Evolutionary conservation across 768 basidiomycete species (phyloP), one percentile per base, ranked within the genome.

Genomic region (Mycena maculata): DNA sequence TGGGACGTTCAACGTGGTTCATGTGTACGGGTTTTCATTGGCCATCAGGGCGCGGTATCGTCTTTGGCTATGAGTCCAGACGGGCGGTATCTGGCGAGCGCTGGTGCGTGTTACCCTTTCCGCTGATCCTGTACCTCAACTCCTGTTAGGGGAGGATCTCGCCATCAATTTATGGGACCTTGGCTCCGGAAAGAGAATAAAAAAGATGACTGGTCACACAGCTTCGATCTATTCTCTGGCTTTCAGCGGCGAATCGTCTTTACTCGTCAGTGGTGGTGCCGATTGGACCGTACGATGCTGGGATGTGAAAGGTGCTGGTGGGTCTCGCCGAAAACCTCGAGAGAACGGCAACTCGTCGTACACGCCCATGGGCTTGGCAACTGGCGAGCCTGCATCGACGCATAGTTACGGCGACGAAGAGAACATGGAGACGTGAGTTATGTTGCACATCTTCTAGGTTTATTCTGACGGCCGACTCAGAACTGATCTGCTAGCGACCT

Each of bases 271-370:
- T 64, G 96, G 96, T 8, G 87, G 92, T 27, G 89, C 95, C 31
- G 98, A 99, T 76, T 96, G 94, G 88, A 98, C 98, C 0, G 96
- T 98, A 20, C 86, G 97, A n/a, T 96, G 95, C 63, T 99, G 98
- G 98, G 98, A 99, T 76, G 91, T 98, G 38, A 96, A 93, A 78
- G 80, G 85, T 48, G 78, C 91, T 12, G 95, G 94, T 13, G 93
- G 93, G 1, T 75, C 79, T 13, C 85, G 84, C 27, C 79, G 72
- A 25, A 92, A 90, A 76, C 71, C 84, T 15, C 84, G 84, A 39
- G 89, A 88, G 75, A 90, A 88, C 73, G 89, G 87, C 28, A 71
- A 74, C 48, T 73, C 75, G n/a, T 50, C 67, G 57, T 73, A 64
- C 63, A 68, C 66, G 12, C 68, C 68, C 10, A 67, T 70, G 66